Evolutionary conservation across 768 basidiomycete genomes (phyloP).

Genomic region (Cystobasidium ongulense): DNA sequence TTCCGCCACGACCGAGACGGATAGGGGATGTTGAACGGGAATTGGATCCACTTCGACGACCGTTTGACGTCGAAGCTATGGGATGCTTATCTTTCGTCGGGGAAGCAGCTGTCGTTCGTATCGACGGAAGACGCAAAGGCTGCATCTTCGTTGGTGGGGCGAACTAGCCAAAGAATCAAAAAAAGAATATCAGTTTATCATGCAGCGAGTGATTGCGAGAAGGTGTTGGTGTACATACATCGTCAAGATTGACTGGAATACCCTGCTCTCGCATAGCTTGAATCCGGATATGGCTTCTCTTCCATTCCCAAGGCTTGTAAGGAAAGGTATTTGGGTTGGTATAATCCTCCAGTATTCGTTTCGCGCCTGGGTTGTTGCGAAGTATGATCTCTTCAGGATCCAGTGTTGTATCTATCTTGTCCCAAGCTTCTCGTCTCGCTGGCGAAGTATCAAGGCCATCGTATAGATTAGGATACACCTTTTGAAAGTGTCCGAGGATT

Average conservation of each 20-base stretch:
- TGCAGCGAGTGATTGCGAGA: neutral
- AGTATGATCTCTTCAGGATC: constrained; percentile 10
- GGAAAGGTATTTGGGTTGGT: neutral
- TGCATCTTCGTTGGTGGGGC: constrained; percentile 18
- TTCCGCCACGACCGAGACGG: neutral
- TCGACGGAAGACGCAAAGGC: constrained; percentile 15
- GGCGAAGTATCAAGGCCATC: neutral
- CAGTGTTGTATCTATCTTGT: neutral
- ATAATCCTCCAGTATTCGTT: neutral
- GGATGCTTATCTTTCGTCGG: neutral
- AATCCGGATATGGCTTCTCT: constrained; percentile 11
- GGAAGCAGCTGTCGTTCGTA: constrained; percentile 22
- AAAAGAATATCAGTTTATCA: too few species aligned
- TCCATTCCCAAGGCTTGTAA: constrained; percentile 25
- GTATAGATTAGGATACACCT: neutral
- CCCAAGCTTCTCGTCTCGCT: neutral
- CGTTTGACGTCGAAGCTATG: neutral
- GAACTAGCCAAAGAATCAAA: neutral
- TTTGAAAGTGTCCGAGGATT: neutral
- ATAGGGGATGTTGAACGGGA: neutral
- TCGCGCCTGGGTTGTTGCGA: neutral
- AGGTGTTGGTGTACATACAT: neutral
- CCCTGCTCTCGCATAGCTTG: neutral
- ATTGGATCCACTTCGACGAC: neutral
- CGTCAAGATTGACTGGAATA: constrained; percentile 31